Base-by-base conservation (phyloP, 352 stramenopile genomes). In the Phytophthora lateralis region DNA sequence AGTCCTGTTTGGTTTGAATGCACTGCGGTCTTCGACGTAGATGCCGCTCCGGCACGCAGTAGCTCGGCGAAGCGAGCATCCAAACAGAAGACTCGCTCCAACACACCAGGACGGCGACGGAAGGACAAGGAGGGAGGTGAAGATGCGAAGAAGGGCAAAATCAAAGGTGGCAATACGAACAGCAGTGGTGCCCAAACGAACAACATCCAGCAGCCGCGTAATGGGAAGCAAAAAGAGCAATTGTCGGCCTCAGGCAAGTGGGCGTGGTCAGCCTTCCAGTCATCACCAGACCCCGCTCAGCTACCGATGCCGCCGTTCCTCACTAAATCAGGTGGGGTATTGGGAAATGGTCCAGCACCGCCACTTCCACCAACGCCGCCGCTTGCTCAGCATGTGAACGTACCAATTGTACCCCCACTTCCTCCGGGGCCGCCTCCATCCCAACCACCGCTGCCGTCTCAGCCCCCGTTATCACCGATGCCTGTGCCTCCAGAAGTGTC, bases 221-320 rank as follows among this genome's bases (percentile, higher is more conserved):
- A 59, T 50, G 45, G 55, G 1, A 78, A 86, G 60, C 54, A 67
- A 48, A 86, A 89, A 45, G 69, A 85, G 43, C 72, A 86, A 41
- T 55, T 82, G 6, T 89, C 80, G 35, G 59, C 76, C 0, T 74
- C 69, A 4, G 79, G 81, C 37, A 93, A 94, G 52, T 94, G 82
- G 82, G 85, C 85, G 9, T 94, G 85, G 85, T 92, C 82, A 45
- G 82, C 82, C 26, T 94, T 94, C 55, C 85, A 94, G 65, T 90
- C 82, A 18, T 92, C 85, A 4, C 85, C 85, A 7, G 85, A 94
- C 20, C 85, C 85, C 7, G 75, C 79, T 60, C 73, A 86, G 41
- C 63, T 94, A 8, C 85, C 85, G 35, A 66, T 94, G 55, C 85
- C 85, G n/a, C 81, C 82, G 43, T 94, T 94, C 45, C 66, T 89